Conservation (phyloP, 1,139 yeast genomes). For the Geotrichum candidum region DNA sequence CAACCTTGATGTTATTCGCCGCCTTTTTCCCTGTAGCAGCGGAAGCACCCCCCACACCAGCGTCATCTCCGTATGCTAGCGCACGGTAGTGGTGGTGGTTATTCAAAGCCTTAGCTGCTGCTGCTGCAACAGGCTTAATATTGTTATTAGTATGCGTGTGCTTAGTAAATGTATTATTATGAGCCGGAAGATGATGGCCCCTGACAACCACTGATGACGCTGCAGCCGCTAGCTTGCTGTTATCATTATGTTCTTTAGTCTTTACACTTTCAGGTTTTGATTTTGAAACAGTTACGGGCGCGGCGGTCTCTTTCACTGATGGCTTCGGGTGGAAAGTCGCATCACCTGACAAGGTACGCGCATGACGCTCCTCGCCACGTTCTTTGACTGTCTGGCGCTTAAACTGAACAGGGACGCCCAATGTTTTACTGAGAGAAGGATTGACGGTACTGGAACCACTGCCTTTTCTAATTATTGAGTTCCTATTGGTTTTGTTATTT, state of each 20-base stretch:
- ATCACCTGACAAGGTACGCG: background rate
- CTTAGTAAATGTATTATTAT: background rate
- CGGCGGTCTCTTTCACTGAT: background rate
- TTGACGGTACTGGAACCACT: background rate
- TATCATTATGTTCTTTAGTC: background rate
- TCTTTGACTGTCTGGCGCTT: background rate
- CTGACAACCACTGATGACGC: background rate
- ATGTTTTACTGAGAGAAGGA: background rate
- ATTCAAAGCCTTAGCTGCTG: background rate
- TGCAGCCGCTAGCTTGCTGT: background rate
- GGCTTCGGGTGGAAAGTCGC: background rate
- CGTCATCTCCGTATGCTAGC: background rate
- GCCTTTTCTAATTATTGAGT: background rate
- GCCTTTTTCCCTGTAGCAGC: background rate
- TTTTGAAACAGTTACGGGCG: background rate
- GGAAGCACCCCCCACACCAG: background rate
- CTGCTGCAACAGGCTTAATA: background rate
- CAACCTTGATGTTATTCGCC: background rate
- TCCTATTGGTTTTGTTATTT: background rate
- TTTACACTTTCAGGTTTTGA: background rate
- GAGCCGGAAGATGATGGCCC: background rate
- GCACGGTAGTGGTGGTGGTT: slow-evolving; percentile 5
- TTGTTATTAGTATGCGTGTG: background rate
- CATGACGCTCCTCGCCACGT: background rate
- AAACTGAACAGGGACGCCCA: background rate